phyloP scores from a whole-genome alignment of 164 flowering plant species.

The Sedum album region DNA sequence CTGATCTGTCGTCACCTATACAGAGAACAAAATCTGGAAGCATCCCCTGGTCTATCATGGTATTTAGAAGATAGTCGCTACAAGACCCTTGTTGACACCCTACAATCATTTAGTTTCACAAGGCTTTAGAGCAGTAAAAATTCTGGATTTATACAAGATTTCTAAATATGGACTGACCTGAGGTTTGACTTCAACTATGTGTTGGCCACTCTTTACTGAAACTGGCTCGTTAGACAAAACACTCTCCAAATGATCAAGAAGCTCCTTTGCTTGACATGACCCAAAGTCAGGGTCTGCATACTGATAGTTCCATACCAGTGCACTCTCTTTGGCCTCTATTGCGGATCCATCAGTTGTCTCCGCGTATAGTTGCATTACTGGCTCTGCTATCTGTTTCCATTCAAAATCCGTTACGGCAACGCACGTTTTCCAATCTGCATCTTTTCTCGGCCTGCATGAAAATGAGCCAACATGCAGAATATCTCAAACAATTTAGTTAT shows the following conservation, averaged over 20 bases:
- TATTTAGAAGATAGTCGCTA: constrained; percentile 30
- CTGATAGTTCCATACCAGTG: constrained; percentile 40
- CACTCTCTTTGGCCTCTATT: constrained; percentile 39
- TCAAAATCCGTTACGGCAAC: constrained; percentile 27
- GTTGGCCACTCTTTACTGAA: constrained; percentile 47
- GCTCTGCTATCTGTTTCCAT: constrained; percentile 43
- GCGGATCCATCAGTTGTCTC: constrained; percentile 43
- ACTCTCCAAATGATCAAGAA: constrained; percentile 47
- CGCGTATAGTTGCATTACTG: constrained; percentile 34
- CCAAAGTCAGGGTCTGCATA: constrained; percentile 46
- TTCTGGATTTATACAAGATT: too few relatives aligned
- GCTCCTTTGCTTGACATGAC: constrained; percentile 53
- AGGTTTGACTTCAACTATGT: constrained; percentile 52
- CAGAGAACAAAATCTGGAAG: constrained; percentile 54
- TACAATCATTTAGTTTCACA: too few relatives aligned
- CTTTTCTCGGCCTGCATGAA: constrained; percentile 19
- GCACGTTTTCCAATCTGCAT: constrained; percentile 35
- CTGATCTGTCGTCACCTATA: constrained; percentile 55
- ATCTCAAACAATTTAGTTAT: neutral
- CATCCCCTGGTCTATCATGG: constrained; percentile 31
- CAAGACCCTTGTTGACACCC: constrained; percentile 59
- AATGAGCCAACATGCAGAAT: neutral
- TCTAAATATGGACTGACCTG: constrained; percentile 34
- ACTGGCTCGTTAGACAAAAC: constrained; percentile 56
- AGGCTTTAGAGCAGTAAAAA: too few relatives aligned